Conservation (phyloP, 83 land plant genomes). For the Thuja plicata region DNA sequence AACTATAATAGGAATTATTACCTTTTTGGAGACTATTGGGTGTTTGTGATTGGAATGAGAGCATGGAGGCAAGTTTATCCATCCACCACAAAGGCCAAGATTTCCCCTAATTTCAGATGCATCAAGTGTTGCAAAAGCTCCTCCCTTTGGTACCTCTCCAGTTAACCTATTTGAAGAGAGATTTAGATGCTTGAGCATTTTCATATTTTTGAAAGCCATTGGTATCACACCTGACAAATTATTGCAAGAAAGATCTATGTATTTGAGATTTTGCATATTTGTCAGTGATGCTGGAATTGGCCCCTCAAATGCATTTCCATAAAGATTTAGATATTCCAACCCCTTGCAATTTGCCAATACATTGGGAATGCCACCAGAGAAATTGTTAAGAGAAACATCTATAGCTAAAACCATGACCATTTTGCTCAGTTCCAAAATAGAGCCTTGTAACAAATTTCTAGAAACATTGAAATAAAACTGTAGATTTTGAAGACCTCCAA, state of each 20-base stretch:
- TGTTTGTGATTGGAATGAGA: neutral
- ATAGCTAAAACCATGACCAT: conserved; percentile 17
- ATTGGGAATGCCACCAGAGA: conserved; percentile 21
- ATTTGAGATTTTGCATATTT: neutral
- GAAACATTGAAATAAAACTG: conserved; percentile 13
- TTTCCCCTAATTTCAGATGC: conserved; percentile 19
- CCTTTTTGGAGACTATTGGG: neutral
- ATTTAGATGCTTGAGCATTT: conserved; percentile 18
- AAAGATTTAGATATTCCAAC: conserved; percentile 21
- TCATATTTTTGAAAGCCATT: neutral
- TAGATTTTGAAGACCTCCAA: neutral
- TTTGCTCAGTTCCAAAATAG: conserved; percentile 22
- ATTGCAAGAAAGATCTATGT: conserved; percentile 28
- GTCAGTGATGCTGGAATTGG: conserved; percentile 22
- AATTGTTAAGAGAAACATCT: conserved; percentile 16
- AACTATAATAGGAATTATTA: neutral
- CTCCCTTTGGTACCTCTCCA: conserved; percentile 31
- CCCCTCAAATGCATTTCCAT: conserved; percentile 21
- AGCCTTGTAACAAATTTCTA: conserved; percentile 12
- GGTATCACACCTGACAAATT: conserved; percentile 35
- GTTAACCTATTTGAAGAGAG: conserved; percentile 37
- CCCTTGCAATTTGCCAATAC: conserved; percentile 12
- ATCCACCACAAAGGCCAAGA: conserved; percentile 21
- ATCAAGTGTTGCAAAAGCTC: conserved; percentile 13
- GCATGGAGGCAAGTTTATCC: conserved; percentile 17